Percentiles rank a stretch among this genome's conserved stretches.
phyloP scores from a whole-genome alignment of 768 basidiomycete species.

The Calvatia gigantea region DNA sequence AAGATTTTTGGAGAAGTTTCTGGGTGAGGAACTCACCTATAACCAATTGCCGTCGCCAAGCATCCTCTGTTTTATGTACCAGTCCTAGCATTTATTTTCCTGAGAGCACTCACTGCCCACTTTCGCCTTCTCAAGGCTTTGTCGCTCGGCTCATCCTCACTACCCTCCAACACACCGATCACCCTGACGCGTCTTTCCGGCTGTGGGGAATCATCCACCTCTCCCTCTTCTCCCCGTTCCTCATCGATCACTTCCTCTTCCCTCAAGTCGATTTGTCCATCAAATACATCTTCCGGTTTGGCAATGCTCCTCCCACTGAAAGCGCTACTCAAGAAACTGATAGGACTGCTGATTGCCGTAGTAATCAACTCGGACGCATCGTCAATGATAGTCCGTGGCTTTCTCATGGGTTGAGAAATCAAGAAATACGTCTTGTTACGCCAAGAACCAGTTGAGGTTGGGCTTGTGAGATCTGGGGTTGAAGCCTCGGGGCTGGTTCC shows the following conservation, averaged over 20 bases:
- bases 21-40: too few relatives aligned
- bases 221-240: conserved; percentile 74
- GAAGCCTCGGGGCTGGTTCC: neutral
- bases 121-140: conserved; percentile 32
- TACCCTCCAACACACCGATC: conserved; percentile 32
- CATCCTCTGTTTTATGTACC: conserved; percentile 14
- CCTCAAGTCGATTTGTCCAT: conserved; percentile 63
- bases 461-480: neutral
- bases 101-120: conserved; percentile 36
- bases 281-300: conserved; percentile 66
- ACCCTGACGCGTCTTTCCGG: conserved; percentile 50
- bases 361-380: conserved; percentile 67
- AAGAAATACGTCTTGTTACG: conserved; percentile 57
- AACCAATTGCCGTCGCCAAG: neutral
- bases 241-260: conserved; percentile 80
- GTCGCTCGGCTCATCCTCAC: conserved; percentile 24
- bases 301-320: conserved; percentile 26
- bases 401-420: conserved; percentile 62
- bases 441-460: conserved; percentile 44
- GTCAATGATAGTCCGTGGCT: conserved; percentile 66
- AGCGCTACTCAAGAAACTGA: conserved; percentile 48
- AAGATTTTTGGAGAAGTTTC: too few relatives aligned
- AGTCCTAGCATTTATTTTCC: conserved; percentile 34
- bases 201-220: conserved; percentile 72
- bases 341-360: conserved; percentile 54